Evolutionary conservation across 495 filamentous ascomycete species (phyloP), one percentile per base, ranked within the genome.

Genomic region (Penicillium crystallinum): DNA sequence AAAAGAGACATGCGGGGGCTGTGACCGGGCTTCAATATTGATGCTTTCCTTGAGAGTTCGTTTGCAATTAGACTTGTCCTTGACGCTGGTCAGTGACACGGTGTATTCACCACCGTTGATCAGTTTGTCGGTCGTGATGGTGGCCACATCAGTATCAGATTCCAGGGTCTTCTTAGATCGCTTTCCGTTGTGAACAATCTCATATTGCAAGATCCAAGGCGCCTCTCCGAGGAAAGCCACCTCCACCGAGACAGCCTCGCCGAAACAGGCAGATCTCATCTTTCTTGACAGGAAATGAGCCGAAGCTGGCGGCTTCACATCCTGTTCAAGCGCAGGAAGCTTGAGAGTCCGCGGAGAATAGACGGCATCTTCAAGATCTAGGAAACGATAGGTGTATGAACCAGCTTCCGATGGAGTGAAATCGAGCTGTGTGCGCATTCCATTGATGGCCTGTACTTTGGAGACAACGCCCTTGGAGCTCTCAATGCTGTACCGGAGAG

Each of bases 171-270:
- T 74, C 40, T 87, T 85, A 21, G 78, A 82, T 44, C 89, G 80
- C 71, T 88, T 95, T 30, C 91, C 90, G 53, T 87, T 84, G 64
- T 97, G 88, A n/a, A 96, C 79, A 25, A 97, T 71, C 63, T 97
- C 93, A 71, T 96, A 98, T 57, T 96, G 89, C 7, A 98, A 65
- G n/a, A 73, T 86, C 77, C 90, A 95, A 0, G 93, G 93, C 17
- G 81, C 74, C 53, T 96, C 90, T 29, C 95, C 93, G 45, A 83
- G 70, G 38, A 97, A 80, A 49, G 74, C 66, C 34, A 97, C 80
- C 36, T 87, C 79, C 18, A 91, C 81, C 21, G 81, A 77, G 5
- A 90, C 80, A 22, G 84, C 77, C 47, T 96, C 85, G 25, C 90
- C 90, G 38, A 96, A 86, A 59, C 93, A 98, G 41, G 84, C 80